Evolutionary conservation across 352 stramenopile genomes (phyloP), one percentile per base, ranked within the genome.

Genomic region (Pythium graminicola): DNA sequence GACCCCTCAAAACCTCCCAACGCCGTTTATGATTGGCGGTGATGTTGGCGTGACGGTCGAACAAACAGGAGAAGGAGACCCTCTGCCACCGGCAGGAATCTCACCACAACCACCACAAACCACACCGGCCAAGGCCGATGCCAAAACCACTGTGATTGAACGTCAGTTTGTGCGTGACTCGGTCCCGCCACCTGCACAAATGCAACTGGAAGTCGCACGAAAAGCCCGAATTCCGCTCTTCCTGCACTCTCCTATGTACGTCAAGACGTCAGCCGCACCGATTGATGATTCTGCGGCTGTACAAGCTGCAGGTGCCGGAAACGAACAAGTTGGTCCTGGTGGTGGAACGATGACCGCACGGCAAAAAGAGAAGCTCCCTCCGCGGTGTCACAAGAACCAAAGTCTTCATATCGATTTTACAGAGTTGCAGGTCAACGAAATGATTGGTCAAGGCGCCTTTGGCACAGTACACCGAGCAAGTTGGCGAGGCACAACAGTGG

Each of bases 361-460:
- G 3, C 56, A 64, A 28, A 64, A 69, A 50, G 65, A 81, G 20
- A 81, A 81, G 40, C 48, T 80, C n/a, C 75, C 73, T 9, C 51
- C 66, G 1, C 82, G 81, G 23, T 62, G 62, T 49, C 59, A 66
- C 51, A 80, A 85, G 53, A 89, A 86, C 62, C 75, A 85, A 50
- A 90, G 78, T 70, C 67, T 85, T 20, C 83, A 89, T 43, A 85
- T 93, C 19, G 76, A 91, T 48, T 93, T 86, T 50, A 74, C 65
- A 27, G 81, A 91, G 53, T 53, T 93, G 52, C 67, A 84, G 60
- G 69, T 95, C 29, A 70, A 72, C 19, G 84, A 93, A 48, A 74
- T 90, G 64, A 93, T 95, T 55, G 84, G 84, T 0, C 80, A 93
- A 48, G 84, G 84, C 22, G 84, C 84, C 0, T 95, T 95, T 28